phyloP scores from a whole-genome alignment of 305 asterid genomes.

The Petunia hybrid region DNA sequence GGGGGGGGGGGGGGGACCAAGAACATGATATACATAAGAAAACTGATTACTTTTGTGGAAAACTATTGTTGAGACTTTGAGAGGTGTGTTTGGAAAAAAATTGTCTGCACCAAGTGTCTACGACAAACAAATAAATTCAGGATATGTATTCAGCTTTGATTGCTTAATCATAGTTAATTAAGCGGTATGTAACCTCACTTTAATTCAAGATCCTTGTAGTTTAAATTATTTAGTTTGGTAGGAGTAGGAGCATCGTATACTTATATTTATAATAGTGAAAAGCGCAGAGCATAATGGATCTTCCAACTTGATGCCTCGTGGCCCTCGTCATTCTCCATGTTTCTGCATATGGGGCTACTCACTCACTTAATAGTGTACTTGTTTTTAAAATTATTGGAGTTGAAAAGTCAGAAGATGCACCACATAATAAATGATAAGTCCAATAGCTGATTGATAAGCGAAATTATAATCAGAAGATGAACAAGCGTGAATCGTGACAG shows the following conservation, averaged over 20 bases:
- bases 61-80: background rate
- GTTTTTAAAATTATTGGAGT: constrained; percentile 3
- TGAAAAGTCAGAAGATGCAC: constrained; percentile 11
- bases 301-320: background rate
- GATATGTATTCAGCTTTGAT: too few species aligned
- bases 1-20: background rate
- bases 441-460: constrained; percentile 2
- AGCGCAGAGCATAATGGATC: background rate
- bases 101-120: too few species aligned
- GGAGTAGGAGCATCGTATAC: too few species aligned
- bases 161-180: too few species aligned
- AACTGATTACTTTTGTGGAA: background rate
- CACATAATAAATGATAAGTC: constrained; percentile 13
- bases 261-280: background rate
- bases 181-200: too few species aligned
- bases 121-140: too few species aligned
- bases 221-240: too few species aligned
- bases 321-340: constrained; percentile 15
- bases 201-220: too few species aligned
- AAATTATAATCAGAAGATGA: background rate
- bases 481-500: constrained; percentile 27
- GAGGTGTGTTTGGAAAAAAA: too few species aligned
- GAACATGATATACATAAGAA: background rate
- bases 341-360: background rate
- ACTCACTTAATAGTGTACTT: background rate